phyloP scores from a whole-genome alignment of 2,329 filamentous ascomycete species.

The Ramularia collo-cygni region DNA sequence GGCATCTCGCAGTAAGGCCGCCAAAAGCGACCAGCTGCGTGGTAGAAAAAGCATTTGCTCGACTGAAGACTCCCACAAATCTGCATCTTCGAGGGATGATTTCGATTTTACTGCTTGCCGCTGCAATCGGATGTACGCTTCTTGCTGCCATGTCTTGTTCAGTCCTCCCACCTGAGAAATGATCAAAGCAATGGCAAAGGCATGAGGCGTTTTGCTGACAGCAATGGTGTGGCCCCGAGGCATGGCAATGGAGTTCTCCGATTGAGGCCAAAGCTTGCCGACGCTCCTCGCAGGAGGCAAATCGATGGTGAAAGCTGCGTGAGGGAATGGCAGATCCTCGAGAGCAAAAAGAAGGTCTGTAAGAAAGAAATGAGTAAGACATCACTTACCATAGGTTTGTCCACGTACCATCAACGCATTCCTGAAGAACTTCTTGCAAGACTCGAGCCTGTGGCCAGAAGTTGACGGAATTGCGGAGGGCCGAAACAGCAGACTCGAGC shows the following conservation, averaged over 20 bases:
- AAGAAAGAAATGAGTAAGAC: constrained; percentile 17
- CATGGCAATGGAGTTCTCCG: constrained; percentile 35
- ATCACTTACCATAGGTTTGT: constrained; percentile 16
- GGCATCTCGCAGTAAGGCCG: constrained; percentile 9
- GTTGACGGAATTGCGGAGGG: constrained; percentile 31
- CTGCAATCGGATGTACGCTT: constrained; percentile 19
- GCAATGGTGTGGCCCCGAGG: constrained; percentile 34
- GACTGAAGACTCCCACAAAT: constrained; percentile 18
- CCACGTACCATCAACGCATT: constrained; percentile 35
- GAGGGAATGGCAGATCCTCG: constrained; percentile 25
- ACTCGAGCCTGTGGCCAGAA: constrained; percentile 31
- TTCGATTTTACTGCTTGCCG: constrained; percentile 6
- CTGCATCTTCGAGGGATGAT: constrained; percentile 11
- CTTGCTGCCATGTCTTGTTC: constrained; percentile 16
- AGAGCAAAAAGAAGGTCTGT: constrained; percentile 42
- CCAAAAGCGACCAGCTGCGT: constrained; percentile 9
- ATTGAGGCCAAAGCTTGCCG: constrained; percentile 32
- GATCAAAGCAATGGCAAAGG: constrained; percentile 23
- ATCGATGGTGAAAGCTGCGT: constrained; percentile 22
- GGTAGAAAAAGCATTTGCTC: constrained; percentile 11
- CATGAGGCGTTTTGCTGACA: constrained; percentile 14
- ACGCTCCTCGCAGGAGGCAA: constrained; percentile 37
- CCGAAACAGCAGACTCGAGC: constrained; percentile 31
- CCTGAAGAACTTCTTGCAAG: constrained; percentile 33
- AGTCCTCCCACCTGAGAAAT: constrained; percentile 16